phyloP scores from a whole-genome alignment of 768 basidiomycete genomes.

The Vishniacozyma victoriae region DNA sequence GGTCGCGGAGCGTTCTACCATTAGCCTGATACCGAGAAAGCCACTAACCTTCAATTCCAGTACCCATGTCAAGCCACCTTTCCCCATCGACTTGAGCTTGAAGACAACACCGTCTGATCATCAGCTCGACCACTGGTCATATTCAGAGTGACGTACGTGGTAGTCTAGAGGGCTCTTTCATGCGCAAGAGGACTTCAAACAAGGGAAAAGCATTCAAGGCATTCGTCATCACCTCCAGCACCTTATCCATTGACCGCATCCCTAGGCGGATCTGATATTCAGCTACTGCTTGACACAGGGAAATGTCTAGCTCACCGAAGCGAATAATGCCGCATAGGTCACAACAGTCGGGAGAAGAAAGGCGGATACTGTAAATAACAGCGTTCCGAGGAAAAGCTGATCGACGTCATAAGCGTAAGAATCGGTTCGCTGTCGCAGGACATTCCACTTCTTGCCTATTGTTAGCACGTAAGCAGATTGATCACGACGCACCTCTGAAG shows the following conservation, averaged over 20 bases:
- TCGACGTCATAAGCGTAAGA: conserved; percentile 87
- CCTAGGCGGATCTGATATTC: conserved; percentile 53
- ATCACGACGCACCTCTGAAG: conserved; percentile 63
- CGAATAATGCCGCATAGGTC: conserved; percentile 79
- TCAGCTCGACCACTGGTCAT: background rate
- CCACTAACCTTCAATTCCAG: conserved; percentile 10
- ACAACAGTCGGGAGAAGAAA: conserved; percentile 62
- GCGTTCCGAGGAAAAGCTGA: conserved; percentile 86
- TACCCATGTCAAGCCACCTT: background rate
- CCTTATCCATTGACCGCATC: conserved; percentile 58
- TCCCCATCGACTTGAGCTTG: background rate
- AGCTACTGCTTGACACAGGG: background rate
- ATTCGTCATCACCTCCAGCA: conserved; percentile 61
- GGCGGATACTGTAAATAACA: conserved; percentile 46
- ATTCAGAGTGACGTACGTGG: conserved; percentile 56
- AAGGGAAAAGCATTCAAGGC: conserved; percentile 90
- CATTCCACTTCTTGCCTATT: conserved; percentile 80
- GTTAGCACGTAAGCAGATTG: background rate
- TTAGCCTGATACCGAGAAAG: background rate
- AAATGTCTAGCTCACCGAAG: conserved; percentile 51
- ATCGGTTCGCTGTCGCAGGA: conserved; percentile 78
- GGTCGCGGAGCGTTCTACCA: background rate
- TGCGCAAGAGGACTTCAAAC: conserved; percentile 73
- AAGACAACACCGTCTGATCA: conserved; percentile 6
- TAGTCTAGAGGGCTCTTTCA: conserved; percentile 75